These are phyloP conservation scores for Talaromyces ruber DNA, from an alignment of 495 filamentous ascomycete genomes.

Conservation along the genomic window DNA sequence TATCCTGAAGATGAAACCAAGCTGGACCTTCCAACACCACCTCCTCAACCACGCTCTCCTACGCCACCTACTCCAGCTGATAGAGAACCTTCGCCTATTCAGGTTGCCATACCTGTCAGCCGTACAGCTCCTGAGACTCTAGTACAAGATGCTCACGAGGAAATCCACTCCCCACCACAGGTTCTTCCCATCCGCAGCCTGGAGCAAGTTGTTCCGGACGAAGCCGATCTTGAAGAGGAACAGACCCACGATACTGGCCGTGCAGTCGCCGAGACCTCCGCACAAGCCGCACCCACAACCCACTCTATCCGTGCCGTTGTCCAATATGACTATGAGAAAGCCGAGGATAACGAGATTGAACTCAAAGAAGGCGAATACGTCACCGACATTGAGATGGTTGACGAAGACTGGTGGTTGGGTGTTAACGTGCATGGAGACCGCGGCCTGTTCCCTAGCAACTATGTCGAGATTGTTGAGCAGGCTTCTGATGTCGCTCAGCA, in stretches of 20 bases:
- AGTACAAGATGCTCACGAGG: conserved; percentile 39
- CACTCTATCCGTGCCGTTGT: conserved; percentile 64
- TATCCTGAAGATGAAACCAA: conserved; percentile 36
- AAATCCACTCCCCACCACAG: conserved; percentile 38
- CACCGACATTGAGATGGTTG: conserved; percentile 96
- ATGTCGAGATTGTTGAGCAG: conserved; percentile 74
- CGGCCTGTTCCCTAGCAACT: conserved; percentile 93
- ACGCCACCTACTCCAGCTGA: conserved; percentile 48
- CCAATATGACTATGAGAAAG: conserved; percentile 94
- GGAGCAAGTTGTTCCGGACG: conserved; percentile 48
- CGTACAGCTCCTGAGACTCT: conserved; percentile 49
- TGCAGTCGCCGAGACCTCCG: conserved; percentile 48
- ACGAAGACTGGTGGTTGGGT: conserved; percentile 96
- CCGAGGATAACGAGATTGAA: conserved; percentile 92
- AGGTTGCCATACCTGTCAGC: conserved; percentile 78
- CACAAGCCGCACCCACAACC: conserved; percentile 14
- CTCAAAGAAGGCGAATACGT: conserved; percentile 85
- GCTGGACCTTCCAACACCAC: conserved; percentile 39
- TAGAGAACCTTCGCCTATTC: conserved; percentile 63
- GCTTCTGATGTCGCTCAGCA: conserved; percentile 15
- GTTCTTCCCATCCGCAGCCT: conserved; percentile 50
- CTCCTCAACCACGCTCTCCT: conserved; percentile 52
- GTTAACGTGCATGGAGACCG: conserved; percentile 70
- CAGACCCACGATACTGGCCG: conserved; percentile 59
- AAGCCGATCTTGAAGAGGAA: conserved; percentile 55